These are phyloP conservation scores for Solanum chiquidenum DNA, from an alignment of 257 asterid genomes.

Conservation along the genomic window DNA sequence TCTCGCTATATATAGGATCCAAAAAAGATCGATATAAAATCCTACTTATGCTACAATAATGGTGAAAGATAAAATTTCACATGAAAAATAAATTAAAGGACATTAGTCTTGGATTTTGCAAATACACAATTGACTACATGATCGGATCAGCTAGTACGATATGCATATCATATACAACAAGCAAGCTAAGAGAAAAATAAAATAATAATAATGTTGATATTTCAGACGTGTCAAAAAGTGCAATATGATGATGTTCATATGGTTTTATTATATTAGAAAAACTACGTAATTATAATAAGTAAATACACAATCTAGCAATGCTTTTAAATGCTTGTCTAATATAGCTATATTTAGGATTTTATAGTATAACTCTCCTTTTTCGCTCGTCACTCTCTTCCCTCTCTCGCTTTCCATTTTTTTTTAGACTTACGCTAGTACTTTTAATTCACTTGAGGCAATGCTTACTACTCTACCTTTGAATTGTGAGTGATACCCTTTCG, in stretches of 20 bases:
- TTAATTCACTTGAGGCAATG: not conserved
- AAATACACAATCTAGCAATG: no score
- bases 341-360: no score
- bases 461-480: not conserved
- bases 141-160: not conserved
- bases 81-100: not conserved
- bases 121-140: not conserved
- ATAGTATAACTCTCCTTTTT: no score
- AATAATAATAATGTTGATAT: not conserved
- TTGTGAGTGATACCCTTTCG: not conserved
- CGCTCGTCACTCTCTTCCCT: not conserved
- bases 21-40: no score
- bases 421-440: no score
- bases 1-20: fast-evolving
- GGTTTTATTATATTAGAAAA: no score
- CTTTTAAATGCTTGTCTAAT: no score
- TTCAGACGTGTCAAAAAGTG: not conserved
- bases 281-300: not conserved
- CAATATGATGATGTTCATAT: not conserved
- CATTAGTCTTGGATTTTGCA: not conserved
- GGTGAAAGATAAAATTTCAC: not conserved
- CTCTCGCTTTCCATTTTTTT: not conserved
- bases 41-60: not conserved
- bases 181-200: not conserved
- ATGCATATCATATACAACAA: not conserved